A percentile compares a stretch with the other conserved stretches of the same genome.
Conservation (phyloP, 2,329 filamentous ascomycete genomes). For the Elsinoe fawcettii region DNA sequence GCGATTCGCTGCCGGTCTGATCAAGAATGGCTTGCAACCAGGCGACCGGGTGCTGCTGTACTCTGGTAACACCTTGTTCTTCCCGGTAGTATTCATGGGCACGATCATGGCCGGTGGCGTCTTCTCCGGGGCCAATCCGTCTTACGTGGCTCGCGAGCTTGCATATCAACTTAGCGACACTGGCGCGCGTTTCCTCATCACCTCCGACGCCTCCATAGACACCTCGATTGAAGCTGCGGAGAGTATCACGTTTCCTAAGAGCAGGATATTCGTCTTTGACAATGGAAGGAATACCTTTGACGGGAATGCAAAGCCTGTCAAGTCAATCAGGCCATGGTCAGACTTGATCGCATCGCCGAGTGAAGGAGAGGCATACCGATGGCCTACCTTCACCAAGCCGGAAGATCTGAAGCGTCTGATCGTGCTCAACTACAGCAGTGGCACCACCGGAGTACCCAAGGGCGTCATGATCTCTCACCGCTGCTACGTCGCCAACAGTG, state of each 20-base stretch:
- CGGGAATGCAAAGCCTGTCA: conserved; percentile 25
- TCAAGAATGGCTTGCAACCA: conserved; percentile 55
- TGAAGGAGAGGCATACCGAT: conserved; percentile 53
- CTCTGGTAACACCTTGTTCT: conserved; percentile 66
- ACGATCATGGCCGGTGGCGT: conserved; percentile 69
- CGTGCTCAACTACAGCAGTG: conserved; percentile 70
- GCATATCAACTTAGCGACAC: conserved; percentile 68
- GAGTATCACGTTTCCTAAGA: conserved; percentile 46
- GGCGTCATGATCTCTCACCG: conserved; percentile 71
- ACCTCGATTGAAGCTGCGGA: conserved; percentile 60
- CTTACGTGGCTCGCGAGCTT: conserved; percentile 62
- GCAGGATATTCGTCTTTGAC: conserved; percentile 60
- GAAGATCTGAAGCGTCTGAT: conserved; percentile 48
- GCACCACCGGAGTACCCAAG: conserved; percentile 75
- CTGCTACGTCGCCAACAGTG: conserved; percentile 65
- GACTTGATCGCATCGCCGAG: conserved; percentile 47
- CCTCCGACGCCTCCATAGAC: conserved; percentile 52
- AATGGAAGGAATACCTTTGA: conserved; percentile 42
- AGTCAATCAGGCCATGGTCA: conserved; percentile 55
- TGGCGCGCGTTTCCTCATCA: conserved; percentile 58
- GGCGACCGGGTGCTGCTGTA: conserved; percentile 69
- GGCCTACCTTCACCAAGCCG: conserved; percentile 49
- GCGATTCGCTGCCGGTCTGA: conserved; percentile 58
- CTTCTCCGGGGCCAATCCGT: conserved; percentile 69
- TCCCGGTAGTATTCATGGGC: conserved; percentile 62